Conservation (phyloP, 2,329 filamentous ascomycete species). For the Alternaria infectoria region DNA sequence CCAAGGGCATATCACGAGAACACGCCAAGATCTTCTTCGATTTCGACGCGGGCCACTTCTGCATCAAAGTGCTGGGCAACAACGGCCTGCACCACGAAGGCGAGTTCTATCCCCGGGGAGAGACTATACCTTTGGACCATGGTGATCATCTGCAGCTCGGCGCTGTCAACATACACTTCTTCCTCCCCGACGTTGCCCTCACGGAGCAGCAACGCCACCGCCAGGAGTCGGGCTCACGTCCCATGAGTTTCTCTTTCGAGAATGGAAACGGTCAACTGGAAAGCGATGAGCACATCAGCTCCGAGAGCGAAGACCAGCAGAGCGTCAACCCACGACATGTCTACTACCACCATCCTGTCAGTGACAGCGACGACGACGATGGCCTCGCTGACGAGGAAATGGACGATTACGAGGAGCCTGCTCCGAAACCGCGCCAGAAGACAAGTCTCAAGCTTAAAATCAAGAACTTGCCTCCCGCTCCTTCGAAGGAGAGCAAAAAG, state of each 20-base stretch:
- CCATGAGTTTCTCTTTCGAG: constrained; percentile 78
- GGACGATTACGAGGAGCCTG: constrained; percentile 51
- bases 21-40: constrained; percentile 78
- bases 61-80: constrained; percentile 66
- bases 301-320: constrained; percentile 38
- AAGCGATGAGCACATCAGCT: constrained; percentile 54
- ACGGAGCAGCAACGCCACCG: constrained; percentile 59
- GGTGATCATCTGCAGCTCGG: constrained; percentile 75
- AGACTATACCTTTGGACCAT: constrained; percentile 60
- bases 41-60: constrained; percentile 66
- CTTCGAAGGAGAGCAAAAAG: constrained; percentile 31
- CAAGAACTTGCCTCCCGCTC: constrained; percentile 25
- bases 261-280: constrained; percentile 63
- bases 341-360: constrained; percentile 41
- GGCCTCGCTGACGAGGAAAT: constrained; percentile 34
- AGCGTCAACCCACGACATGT: constrained; percentile 45
- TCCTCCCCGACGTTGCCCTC: constrained; percentile 61
- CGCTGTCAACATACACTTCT: constrained; percentile 70
- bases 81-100: constrained; percentile 67
- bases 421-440: constrained; percentile 31
- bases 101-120: constrained; percentile 24
- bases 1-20: constrained; percentile 75
- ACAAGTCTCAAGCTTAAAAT: constrained; percentile 41
- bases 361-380: constrained; percentile 37
- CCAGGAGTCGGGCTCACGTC: constrained; percentile 58